A percentile compares a stretch with the other conserved stretches of the same genome.
These are phyloP conservation scores for Solanum pimpinellifolium DNA, from an alignment of 257 asterid genomes.

Conservation along the genomic window DNA sequence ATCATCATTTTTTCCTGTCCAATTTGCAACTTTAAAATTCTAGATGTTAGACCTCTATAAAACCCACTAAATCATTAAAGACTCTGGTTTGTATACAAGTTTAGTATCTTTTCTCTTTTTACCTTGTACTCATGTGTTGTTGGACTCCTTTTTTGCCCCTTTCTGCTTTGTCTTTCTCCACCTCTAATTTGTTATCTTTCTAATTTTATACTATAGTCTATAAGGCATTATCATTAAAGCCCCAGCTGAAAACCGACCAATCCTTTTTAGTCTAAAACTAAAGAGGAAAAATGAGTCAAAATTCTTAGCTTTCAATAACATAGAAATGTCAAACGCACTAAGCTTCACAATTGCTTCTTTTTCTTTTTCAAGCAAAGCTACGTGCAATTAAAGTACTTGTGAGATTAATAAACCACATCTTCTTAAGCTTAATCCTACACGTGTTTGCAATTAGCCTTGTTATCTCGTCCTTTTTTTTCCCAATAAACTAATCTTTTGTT, in stretches of 20 bases:
- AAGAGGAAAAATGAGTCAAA: conserved; percentile 4
- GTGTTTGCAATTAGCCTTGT: conserved; percentile 1
- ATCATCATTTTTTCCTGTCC: conserved; percentile 7
- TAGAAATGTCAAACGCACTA: conserved; percentile 15
- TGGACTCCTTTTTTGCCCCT: conserved; percentile 17
- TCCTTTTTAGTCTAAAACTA: conserved; percentile 9
- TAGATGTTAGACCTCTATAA: conserved; percentile 13
- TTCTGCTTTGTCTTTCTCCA: not conserved
- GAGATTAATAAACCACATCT: not conserved
- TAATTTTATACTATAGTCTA: not conserved
- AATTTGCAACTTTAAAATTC: not conserved
- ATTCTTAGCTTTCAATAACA: not conserved
- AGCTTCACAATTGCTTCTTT: not conserved
- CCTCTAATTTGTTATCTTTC: conserved; percentile 10
- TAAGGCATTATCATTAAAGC: not conserved
- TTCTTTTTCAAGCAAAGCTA: conserved; percentile 20
- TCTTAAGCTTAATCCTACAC: conserved; percentile 6
- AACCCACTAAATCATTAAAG: not conserved
- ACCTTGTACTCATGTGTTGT: not conserved
- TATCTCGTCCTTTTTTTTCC: not conserved
- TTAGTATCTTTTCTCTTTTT: conserved; percentile 4
- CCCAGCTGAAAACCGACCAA: conserved; percentile 1
- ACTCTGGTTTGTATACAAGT: conserved; percentile 1
- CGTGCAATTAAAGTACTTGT: not conserved
- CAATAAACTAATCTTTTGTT: not conserved